A percentile compares a stretch with the other conserved stretches of the same genome.
phyloP scores from a whole-genome alignment of 2,329 filamentous ascomycete species.

The Sarocladium strictum region DNA sequence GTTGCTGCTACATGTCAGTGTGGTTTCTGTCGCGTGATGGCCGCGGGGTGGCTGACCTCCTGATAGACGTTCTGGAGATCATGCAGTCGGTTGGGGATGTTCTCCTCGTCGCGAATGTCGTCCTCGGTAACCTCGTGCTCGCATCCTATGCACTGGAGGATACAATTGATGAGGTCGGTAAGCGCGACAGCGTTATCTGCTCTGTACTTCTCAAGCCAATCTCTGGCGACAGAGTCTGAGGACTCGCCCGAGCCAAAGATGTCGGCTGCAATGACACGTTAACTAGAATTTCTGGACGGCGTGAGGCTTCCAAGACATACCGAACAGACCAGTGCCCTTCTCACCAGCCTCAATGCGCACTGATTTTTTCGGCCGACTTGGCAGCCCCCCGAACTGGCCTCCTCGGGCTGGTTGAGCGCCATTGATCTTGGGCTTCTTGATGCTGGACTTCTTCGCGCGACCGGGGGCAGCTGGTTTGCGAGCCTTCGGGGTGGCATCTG shows the following conservation, averaged over 20 bases:
- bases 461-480: slow-evolving; percentile 28
- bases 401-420: slow-evolving; percentile 36
- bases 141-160: slow-evolving; percentile 71
- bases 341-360: slow-evolving; percentile 45
- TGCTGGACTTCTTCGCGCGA: slow-evolving; percentile 49
- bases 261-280: slow-evolving; percentile 40
- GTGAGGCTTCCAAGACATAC: too few species aligned
- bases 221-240: slow-evolving; percentile 50
- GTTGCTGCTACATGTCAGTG: slow-evolving; percentile 44
- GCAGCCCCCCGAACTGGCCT: slow-evolving; percentile 36
- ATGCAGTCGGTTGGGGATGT: slow-evolving; percentile 67
- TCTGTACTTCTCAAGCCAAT: slow-evolving; percentile 55
- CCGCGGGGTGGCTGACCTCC: slow-evolving; percentile 43
- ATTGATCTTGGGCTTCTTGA: slow-evolving; percentile 61
- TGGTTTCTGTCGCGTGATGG: slow-evolving; percentile 4
- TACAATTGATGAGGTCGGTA: slow-evolving; percentile 60
- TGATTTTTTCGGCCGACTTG: slow-evolving; percentile 50
- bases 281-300: slow-evolving; percentile 14
- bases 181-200: slow-evolving; percentile 48
- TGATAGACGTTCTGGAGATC: slow-evolving; percentile 89
- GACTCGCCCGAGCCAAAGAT: slow-evolving; percentile 56
- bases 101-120: slow-evolving; percentile 86
- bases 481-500: slow-evolving; percentile 7
- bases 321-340: slow-evolving; percentile 49
- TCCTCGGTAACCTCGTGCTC: slow-evolving; percentile 70